A percentile compares a stretch with the other conserved stretches of the same genome.
Evolutionary conservation across 257 asterid species (phyloP).

Genomic region (Solanum ossicruentum): DNA sequence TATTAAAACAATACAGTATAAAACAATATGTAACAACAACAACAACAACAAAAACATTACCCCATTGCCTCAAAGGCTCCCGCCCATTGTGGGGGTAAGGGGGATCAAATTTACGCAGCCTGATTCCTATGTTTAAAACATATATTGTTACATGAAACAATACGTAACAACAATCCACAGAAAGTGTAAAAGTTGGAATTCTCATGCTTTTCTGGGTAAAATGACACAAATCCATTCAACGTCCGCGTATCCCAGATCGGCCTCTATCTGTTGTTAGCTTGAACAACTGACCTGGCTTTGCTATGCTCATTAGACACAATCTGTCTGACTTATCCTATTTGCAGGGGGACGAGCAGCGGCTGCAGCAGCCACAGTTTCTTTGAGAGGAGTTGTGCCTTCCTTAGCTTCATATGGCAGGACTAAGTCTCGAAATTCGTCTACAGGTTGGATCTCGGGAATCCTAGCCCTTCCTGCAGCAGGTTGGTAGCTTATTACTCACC

Average conservation of each 20-base stretch:
- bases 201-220: no score
- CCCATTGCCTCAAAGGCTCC: no score
- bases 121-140: no score
- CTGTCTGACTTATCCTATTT: not conserved
- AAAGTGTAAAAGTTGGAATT: no score
- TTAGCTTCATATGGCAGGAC: slow-evolving; percentile 45
- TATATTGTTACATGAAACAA: no score
- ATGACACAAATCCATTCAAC: not conserved
- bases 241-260: not conserved
- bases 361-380: slow-evolving; percentile 54
- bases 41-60: no score
- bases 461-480: slow-evolving; percentile 91
- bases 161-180: no score
- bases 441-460: slow-evolving; percentile 58
- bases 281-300: not conserved
- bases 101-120: no score
- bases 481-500: not conserved
- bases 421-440: slow-evolving; percentile 42
- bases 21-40: no score
- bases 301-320: not conserved
- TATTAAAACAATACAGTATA: no score
- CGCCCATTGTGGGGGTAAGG: no score
- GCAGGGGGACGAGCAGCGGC: slow-evolving; percentile 71
- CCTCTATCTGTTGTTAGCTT: not conserved
- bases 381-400: slow-evolving; percentile 52